These are phyloP conservation scores for Brassica cretica DNA, from an alignment of 345 rosid genomes.

Conservation along the genomic window DNA sequence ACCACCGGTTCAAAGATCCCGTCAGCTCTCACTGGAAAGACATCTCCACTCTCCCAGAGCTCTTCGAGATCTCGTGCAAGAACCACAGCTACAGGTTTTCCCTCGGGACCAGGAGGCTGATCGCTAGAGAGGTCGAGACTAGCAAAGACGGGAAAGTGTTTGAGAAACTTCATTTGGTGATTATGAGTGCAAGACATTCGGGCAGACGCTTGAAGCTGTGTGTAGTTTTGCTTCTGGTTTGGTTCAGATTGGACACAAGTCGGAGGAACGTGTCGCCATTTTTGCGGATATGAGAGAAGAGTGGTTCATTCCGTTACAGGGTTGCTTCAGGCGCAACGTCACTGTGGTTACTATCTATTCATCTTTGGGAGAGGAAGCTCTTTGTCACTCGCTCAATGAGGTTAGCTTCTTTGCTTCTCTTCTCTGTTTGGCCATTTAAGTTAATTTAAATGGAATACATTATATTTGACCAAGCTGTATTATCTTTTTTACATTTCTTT, in stretches of 20 bases:
- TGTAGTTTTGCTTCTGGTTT: constrained; percentile 83
- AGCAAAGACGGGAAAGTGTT: constrained; percentile 66
- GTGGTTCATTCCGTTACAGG: constrained; percentile 89
- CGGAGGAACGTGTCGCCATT: constrained; percentile 85
- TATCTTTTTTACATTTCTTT: not conserved
- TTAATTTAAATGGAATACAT: not conserved
- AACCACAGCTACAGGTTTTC: constrained; percentile 50
- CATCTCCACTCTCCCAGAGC: constrained; percentile 78
- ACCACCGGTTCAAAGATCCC: constrained; percentile 53
- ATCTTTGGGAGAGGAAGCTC: constrained; percentile 93
- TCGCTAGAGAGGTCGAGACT: constrained; percentile 68
- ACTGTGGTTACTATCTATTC: constrained; percentile 94
- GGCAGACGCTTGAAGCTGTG: constrained; percentile 57
- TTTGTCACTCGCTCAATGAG: constrained; percentile 97
- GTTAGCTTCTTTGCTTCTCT: constrained; percentile 45
- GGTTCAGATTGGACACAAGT: constrained; percentile 66
- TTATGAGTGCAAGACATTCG: constrained; percentile 79
- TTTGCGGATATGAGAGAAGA: constrained; percentile 94
- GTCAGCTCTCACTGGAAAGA: constrained; percentile 60
- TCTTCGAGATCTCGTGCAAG: constrained; percentile 79
- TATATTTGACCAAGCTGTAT: constrained; percentile 20
- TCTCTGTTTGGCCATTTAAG: constrained; percentile 11
- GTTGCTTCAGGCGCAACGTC: constrained; percentile 84
- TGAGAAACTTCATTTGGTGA: constrained; percentile 94
- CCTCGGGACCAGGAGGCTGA: constrained; percentile 74